These are phyloP conservation scores for Pochonia chlamydosporia DNA, from an alignment of 2,329 filamentous ascomycete genomes.

Conservation along the genomic window DNA sequence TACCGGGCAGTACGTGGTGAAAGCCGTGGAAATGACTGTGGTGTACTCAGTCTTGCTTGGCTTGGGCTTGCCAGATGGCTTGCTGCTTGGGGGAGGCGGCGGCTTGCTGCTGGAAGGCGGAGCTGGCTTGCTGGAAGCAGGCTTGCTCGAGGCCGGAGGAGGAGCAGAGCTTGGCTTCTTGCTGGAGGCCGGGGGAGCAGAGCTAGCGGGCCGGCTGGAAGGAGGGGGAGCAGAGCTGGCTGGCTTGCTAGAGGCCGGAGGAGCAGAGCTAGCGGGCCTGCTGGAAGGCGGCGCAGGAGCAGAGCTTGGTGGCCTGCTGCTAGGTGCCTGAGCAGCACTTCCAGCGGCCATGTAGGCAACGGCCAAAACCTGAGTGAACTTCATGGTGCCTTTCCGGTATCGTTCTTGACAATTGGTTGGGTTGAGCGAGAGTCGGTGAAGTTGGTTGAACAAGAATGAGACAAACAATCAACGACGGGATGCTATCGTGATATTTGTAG, in stretches of 20 bases:
- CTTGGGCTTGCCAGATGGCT: not conserved
- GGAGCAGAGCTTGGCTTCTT: not conserved
- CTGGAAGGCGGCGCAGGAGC: not conserved
- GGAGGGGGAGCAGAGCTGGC: not conserved
- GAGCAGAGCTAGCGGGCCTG: not conserved
- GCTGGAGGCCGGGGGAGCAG: not conserved
- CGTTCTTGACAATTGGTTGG: not conserved
- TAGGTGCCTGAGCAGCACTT: not conserved
- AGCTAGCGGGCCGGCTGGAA: not conserved
- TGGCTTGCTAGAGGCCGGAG: not conserved
- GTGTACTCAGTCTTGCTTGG: conserved; percentile 19
- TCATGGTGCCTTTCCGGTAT: conserved; percentile 24
- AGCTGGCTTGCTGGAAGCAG: not conserved
- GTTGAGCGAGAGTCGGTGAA: conserved; percentile 12
- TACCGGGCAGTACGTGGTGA: conserved; percentile 39
- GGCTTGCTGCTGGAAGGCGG: not conserved
- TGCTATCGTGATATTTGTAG: not conserved
- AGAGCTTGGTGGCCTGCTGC: not conserved
- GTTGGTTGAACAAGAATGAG: conserved; percentile 5
- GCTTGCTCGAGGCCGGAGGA: not conserved
- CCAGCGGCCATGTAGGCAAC: conserved; percentile 4
- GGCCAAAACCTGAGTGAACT: conserved; percentile 24
- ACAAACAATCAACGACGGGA: not conserved
- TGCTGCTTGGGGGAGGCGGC: not conserved
- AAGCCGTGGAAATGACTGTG: conserved; percentile 31